These are phyloP conservation scores for Escovopsis sp. DNA, from an alignment of 2,329 filamentous ascomycete species.

Conservation along the genomic window DNA sequence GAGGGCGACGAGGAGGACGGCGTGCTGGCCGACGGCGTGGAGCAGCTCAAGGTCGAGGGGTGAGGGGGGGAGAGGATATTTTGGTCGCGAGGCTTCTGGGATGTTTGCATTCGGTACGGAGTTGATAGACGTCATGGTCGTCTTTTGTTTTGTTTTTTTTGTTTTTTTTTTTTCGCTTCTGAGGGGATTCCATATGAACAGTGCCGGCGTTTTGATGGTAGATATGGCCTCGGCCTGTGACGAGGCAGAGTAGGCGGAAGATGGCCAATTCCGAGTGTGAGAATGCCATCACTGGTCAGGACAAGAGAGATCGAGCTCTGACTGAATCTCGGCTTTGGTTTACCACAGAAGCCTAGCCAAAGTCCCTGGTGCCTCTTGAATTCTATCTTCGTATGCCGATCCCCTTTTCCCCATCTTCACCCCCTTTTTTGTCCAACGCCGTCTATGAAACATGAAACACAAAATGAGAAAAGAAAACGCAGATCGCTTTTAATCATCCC, in stretches of 20 bases:
- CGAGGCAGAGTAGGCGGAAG: too few species aligned
- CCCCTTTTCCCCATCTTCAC: slow-evolving; percentile 2
- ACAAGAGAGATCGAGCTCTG: too few species aligned
- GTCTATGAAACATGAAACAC: slow-evolving; percentile 5
- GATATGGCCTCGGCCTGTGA: too few species aligned
- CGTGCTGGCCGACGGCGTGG: slow-evolving; percentile 44
- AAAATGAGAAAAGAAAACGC: background rate
- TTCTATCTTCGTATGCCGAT: background rate
- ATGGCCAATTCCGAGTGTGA: too few species aligned
- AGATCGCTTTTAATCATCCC: slow-evolving; percentile 23
- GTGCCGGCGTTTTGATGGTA: too few species aligned
- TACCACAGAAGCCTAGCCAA: too few species aligned
- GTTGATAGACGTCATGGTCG: slow-evolving; percentile 9
- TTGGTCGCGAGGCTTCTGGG: too few species aligned
- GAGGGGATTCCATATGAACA: background rate
- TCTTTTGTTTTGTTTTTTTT: background rate
- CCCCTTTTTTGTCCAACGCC: slow-evolving; percentile 11
- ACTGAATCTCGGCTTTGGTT: too few species aligned
- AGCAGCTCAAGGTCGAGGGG: slow-evolving; percentile 56
- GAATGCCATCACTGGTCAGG: too few species aligned
- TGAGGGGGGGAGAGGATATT: too few species aligned
- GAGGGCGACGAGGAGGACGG: slow-evolving; percentile 53
- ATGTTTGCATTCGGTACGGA: slow-evolving; percentile 14
- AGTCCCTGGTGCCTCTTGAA: too few species aligned
- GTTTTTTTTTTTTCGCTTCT: slow-evolving; percentile 1